Percentiles rank a stretch among this genome's conserved stretches.
Conservation (phyloP, 176 grass and related monocot genomes). For the Microstegium vimineum region DNA sequence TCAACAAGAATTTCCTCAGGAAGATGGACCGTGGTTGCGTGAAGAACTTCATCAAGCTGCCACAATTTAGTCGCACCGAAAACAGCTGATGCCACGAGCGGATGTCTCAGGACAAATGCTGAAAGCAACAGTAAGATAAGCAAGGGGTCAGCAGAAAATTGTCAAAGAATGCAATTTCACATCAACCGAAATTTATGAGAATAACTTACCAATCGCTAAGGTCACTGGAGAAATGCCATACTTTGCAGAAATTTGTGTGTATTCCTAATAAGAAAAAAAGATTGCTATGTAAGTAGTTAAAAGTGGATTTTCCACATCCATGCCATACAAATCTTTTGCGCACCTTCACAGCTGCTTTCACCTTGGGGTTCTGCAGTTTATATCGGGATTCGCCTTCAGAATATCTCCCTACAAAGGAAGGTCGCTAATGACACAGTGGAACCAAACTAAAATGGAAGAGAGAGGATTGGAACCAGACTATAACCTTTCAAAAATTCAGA, state of each 20-base stretch:
- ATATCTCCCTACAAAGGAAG: constrained; percentile 59
- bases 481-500: not conserved
- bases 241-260: constrained; percentile 50
- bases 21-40: constrained; percentile 43
- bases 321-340: not conserved
- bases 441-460: not conserved
- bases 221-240: constrained; percentile 59
- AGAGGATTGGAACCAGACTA: not conserved
- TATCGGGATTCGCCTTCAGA: constrained; percentile 93
- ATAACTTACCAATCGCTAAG: constrained; percentile 64
- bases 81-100: constrained; percentile 64
- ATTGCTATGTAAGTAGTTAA: not conserved
- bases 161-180: not conserved
- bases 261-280: constrained; percentile 55
- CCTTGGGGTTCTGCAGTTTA: constrained; percentile 54
- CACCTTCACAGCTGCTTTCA: constrained; percentile 66
- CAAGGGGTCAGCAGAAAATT: not conserved
- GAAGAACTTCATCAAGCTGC: constrained; percentile 65
- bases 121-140: constrained; percentile 20
- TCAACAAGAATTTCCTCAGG: constrained; percentile 46
- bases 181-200: not conserved
- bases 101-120: constrained; percentile 57
- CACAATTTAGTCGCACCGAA: constrained; percentile 77
- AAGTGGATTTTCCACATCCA: not conserved
- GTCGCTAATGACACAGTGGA: not conserved